Conservation (phyloP, 164 flowering plant genomes). For the grape (Vitis vinifera) region ASM3070453v1 NC_081811.1:4041001-4041500, state of each 20-base stretch:
- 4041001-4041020: slow-evolving; percentile 66
- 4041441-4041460: slow-evolving; percentile 41
- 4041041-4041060: neutral
- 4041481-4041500: neutral
- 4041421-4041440: slow-evolving; percentile 75
- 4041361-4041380: slow-evolving; percentile 82
- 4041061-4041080: neutral
- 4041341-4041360: slow-evolving; percentile 57
- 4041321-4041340: neutral
- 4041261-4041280: too few relatives aligned
- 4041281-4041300: neutral
- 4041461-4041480: too few relatives aligned
- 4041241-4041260: neutral
- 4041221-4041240: slow-evolving; percentile 52
- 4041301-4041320: neutral
- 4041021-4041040: neutral
- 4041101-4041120: neutral
- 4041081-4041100: neutral
- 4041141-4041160: slow-evolving; percentile 78
- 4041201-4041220: slow-evolving; percentile 73
- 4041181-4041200: slow-evolving; percentile 74
- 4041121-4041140: slow-evolving; percentile 34
- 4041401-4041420: slow-evolving; percentile 42
- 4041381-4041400: slow-evolving; percentile 54
- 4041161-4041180: slow-evolving; percentile 74